Conservation (phyloP, 257 asterid species). For the Fraxinus quadrangulata region DNA sequence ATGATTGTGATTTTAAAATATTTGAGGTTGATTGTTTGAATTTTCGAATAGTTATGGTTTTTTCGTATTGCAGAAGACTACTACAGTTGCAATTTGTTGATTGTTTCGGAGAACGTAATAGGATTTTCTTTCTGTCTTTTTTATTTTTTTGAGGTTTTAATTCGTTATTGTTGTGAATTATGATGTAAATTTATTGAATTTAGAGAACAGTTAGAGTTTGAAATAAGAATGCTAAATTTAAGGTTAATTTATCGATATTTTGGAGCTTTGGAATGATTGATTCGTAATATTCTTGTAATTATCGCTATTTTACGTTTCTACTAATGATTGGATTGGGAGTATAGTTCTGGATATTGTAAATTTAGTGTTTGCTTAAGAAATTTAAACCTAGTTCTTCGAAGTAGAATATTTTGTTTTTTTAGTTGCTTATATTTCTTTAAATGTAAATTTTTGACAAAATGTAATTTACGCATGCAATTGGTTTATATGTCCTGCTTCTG, state of each 20-base stretch:
- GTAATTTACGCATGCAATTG: background rate
- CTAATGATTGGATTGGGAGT: background rate
- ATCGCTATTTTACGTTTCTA: background rate
- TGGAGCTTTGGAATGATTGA: background rate
- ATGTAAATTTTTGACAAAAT: background rate
- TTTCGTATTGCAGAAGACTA: background rate
- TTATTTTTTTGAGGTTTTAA: background rate
- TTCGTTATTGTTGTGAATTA: background rate
- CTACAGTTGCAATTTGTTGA: background rate
- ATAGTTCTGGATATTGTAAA: background rate
- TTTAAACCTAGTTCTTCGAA: background rate
- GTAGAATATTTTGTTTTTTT: background rate
- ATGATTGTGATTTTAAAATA: background rate
- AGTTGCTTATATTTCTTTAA: background rate
- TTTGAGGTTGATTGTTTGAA: background rate
- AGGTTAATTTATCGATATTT: background rate
- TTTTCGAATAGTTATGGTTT: background rate
- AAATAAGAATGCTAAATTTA: background rate
- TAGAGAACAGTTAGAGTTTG: background rate
- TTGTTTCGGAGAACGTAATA: background rate
- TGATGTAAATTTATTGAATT: constrained; percentile 3
- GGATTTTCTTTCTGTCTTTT: background rate
- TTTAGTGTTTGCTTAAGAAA: background rate
- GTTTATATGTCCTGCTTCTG: background rate
- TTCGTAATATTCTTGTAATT: background rate